phyloP scores from a whole-genome alignment of 805 yeast genomes.

The Myxozyma neglecta region DNA sequence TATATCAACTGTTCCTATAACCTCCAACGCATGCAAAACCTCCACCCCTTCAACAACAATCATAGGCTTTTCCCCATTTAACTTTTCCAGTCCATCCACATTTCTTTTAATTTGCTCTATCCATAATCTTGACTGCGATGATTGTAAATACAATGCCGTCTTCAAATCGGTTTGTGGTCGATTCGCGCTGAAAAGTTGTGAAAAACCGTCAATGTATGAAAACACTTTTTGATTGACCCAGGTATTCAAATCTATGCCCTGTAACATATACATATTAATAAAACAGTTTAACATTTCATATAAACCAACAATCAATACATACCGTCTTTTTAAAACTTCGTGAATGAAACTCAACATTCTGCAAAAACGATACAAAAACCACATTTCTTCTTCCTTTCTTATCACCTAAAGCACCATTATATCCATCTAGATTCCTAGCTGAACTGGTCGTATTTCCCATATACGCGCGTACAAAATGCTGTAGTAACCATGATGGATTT shows the following conservation, averaged over 20 bases:
- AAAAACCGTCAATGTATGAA: conserved; percentile 17
- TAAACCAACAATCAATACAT: background rate
- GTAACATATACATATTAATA: background rate
- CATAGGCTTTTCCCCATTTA: background rate
- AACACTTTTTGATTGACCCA: background rate
- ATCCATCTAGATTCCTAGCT: background rate
- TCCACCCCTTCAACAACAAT: conserved; percentile 26
- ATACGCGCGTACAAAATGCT: conserved; percentile 12
- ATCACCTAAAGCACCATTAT: background rate
- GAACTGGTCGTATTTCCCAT: background rate
- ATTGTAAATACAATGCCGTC: conserved; percentile 1
- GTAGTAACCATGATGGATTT: conserved; percentile 25
- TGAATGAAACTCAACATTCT: conserved; percentile 17
- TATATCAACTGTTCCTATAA: conserved; percentile 2
- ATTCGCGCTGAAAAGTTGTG: background rate
- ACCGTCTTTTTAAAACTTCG: conserved; percentile 15
- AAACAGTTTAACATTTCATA: background rate
- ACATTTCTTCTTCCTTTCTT: background rate
- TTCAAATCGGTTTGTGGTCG: background rate
- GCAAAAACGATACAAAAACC: conserved; percentile 20
- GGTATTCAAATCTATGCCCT: conserved; percentile 17
- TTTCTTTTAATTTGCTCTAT: background rate
- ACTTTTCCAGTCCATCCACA: background rate
- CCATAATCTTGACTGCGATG: conserved; percentile 7
- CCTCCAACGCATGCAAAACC: conserved; percentile 9